phyloP scores from a whole-genome alignment of 2,329 filamentous ascomycete species.

The Sarocladium kiliense region DNA sequence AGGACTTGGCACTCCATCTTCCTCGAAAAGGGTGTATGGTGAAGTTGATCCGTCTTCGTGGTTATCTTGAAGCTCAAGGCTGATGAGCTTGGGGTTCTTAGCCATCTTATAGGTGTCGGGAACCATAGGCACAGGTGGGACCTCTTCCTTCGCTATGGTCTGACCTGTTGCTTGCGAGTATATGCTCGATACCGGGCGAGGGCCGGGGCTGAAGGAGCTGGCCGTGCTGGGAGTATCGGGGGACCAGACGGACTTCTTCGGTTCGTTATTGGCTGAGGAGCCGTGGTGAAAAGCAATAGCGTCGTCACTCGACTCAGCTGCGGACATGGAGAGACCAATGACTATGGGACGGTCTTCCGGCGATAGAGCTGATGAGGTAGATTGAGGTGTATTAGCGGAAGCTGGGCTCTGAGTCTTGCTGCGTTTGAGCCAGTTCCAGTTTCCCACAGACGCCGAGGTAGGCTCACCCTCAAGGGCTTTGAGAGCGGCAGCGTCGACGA shows the following conservation, averaged over 20 bases:
- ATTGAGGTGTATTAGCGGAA: constrained; percentile 21
- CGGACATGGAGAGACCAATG: constrained; percentile 64
- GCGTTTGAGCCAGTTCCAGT: constrained; percentile 51
- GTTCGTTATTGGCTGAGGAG: not conserved
- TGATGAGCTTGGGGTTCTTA: constrained; percentile 29
- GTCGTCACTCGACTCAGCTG: constrained; percentile 22
- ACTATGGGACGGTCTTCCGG: constrained; percentile 67
- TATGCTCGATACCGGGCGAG: constrained; percentile 50
- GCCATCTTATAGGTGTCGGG: constrained; percentile 37
- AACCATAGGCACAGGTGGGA: constrained; percentile 57
- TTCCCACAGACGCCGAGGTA: constrained; percentile 48
- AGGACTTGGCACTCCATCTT: constrained; percentile 49
- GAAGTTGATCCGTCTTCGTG: constrained; percentile 45
- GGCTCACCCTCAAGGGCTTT: constrained; percentile 54
- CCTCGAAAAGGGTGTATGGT: constrained; percentile 65
- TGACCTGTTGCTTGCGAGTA: constrained; percentile 49
- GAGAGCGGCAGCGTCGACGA: constrained; percentile 55
- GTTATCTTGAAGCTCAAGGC: constrained; percentile 23
- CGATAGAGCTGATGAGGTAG: constrained; percentile 45
- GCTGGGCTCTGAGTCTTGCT: constrained; percentile 26
- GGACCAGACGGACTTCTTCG: constrained; percentile 50
- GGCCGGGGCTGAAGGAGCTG: constrained; percentile 30
- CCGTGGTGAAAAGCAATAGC: not conserved
- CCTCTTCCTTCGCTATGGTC: constrained; percentile 20
- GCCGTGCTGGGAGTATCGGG: constrained; percentile 51